Evolutionary conservation across 352 stramenopile genomes (phyloP).

Genomic region (Phytophthora capsici): DNA sequence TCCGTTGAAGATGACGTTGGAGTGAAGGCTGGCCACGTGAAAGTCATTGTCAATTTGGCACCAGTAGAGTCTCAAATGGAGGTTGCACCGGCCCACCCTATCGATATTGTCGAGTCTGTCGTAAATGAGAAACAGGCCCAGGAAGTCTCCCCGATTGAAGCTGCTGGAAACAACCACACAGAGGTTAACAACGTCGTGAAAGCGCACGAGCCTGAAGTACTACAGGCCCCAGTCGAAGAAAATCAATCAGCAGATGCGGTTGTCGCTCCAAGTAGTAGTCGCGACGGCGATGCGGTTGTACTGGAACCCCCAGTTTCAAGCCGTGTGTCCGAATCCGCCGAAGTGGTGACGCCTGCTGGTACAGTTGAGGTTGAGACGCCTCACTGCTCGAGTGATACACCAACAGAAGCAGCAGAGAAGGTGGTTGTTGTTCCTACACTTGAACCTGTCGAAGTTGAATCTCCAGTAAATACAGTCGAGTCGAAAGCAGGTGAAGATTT

Average conservation of each 20-base stretch:
- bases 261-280: background rate
- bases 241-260: slow-evolving; percentile 5
- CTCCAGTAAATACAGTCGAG: background rate
- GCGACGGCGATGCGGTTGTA: slow-evolving; percentile 1
- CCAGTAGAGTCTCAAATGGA: slow-evolving; percentile 21
- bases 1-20: no score
- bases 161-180: slow-evolving; percentile 11
- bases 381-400: background rate
- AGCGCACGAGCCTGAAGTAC: slow-evolving; percentile 2
- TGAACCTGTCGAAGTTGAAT: slow-evolving; percentile 2
- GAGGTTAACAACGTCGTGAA: slow-evolving; percentile 1
- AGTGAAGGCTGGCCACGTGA: background rate
- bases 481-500: background rate
- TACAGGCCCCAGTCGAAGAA: slow-evolving; percentile 9
- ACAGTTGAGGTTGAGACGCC: slow-evolving; percentile 32
- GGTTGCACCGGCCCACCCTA: background rate
- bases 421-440: background rate
- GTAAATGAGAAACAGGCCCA: slow-evolving; percentile 6
- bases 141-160: slow-evolving; percentile 4
- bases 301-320: background rate
- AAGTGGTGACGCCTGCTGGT: slow-evolving; percentile 34
- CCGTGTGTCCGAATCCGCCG: slow-evolving; percentile 3
- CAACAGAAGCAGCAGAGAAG: slow-evolving; percentile 9
- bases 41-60: slow-evolving; percentile 20
- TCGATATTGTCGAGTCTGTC: slow-evolving; percentile 16